A percentile compares a stretch with the other conserved stretches of the same genome.
These are phyloP conservation scores for Cercospora canescens DNA, from an alignment of 2,329 filamentous ascomycete species.

Conservation along the genomic window DNA sequence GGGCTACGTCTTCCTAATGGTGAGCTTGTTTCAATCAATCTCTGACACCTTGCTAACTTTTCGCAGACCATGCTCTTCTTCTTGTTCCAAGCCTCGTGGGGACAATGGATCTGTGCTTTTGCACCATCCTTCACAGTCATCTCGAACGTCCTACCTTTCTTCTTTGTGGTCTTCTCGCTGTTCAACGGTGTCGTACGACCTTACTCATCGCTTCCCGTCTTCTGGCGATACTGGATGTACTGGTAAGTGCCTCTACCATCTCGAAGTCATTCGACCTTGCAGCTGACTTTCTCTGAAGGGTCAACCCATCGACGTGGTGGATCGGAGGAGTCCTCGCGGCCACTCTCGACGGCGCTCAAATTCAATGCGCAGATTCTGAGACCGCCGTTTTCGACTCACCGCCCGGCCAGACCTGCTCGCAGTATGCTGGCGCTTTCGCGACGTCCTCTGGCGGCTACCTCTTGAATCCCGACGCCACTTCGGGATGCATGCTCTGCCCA, in stretches of 20 bases:
- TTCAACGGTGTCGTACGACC: constrained; percentile 78
- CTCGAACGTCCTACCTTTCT: constrained; percentile 73
- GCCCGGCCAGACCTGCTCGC: constrained; percentile 60
- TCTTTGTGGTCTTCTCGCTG: constrained; percentile 74
- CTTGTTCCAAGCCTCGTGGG: constrained; percentile 73
- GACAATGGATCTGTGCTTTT: constrained; percentile 82
- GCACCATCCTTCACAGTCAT: constrained; percentile 78
- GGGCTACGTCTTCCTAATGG: constrained; percentile 77
- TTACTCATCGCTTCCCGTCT: constrained; percentile 63
- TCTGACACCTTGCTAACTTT: background rate
- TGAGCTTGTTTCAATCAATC: background rate
- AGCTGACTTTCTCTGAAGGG: constrained; percentile 10
- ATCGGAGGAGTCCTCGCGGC: constrained; percentile 68
- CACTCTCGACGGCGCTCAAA: constrained; percentile 54
- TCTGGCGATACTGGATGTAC: constrained; percentile 75
- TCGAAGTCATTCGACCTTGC: background rate
- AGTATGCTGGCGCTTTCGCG: constrained; percentile 65
- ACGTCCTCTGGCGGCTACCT: constrained; percentile 60
- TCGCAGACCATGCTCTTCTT: constrained; percentile 65
- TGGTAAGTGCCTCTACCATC: constrained; percentile 37
- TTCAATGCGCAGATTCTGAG: constrained; percentile 54
- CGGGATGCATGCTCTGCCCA: constrained; percentile 69
- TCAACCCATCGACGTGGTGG: constrained; percentile 71
- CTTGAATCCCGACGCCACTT: constrained; percentile 58
- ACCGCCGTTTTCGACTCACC: constrained; percentile 67